Evolutionary conservation across 2,329 filamentous ascomycete species (phyloP), one percentile per base, ranked within the genome.

Genomic region (Erysiphe pulchra): DNA sequence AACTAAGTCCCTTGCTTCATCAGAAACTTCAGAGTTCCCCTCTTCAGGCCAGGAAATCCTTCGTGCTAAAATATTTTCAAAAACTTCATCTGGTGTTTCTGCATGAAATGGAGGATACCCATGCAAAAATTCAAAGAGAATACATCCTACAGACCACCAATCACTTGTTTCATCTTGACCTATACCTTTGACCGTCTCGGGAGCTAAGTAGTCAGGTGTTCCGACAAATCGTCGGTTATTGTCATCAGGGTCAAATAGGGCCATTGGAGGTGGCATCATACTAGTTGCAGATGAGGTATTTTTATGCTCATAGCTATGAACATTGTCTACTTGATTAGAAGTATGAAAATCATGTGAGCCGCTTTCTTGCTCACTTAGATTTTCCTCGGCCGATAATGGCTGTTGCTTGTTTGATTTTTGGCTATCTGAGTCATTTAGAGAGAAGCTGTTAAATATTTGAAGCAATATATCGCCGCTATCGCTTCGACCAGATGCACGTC

Each of bases 91-190:
- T 0, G 90, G 84, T 42, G 86, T 85, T 17, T 70, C 67, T 1
- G 84, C 90, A 59, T 95, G 85, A 61, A 98, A 98, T 0, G 90
- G 90, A 0, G 90, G 90, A 47, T 83, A 79, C 1, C 90, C 90
- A 56, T 83, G 95, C 2, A 98, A 65, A 52, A 93, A 94, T 56
- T 98, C 90, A 55, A 94, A 98, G 61, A 95, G 66, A 54, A 98
- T 95, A 60, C 92, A 98, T 0, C 90, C 90, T n/a, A 98, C 70
- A 18, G 90, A 95, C 90, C 90, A 98, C 90, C 90, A 98, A 74
- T 98, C 90, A 58, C 90, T 95, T 53, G 87, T 90, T 60, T 95
- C 87, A 56, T 98, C 90, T 60, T 98, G 90, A 1, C 87, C 85
- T 52, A 85, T 77, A 44, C 92, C 90, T 52, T 84, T 86, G 57